Conservation (phyloP, 495 filamentous ascomycete species). For the Tuber umbilicatum region DNA sequence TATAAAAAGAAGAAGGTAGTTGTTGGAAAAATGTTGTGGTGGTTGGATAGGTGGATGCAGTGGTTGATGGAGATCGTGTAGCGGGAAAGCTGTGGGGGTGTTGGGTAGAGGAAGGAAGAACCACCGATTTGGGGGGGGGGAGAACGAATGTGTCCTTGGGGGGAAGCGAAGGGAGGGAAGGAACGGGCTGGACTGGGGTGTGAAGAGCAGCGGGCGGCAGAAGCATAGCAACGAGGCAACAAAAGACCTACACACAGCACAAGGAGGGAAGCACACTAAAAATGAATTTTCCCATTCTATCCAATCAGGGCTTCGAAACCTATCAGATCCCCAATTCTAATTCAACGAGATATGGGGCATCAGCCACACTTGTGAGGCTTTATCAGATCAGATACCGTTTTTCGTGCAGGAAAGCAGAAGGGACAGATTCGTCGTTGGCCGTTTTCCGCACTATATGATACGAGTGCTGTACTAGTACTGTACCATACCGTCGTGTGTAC, state of each 20-base stretch:
- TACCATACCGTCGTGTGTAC: neutral
- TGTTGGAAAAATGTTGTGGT: conserved; percentile 26
- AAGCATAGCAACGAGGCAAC: conserved; percentile 24
- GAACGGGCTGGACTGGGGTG: conserved; percentile 9
- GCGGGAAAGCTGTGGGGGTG: conserved; percentile 39
- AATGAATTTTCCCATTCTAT: neutral
- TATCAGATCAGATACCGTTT: conserved; percentile 30
- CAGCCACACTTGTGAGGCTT: conserved; percentile 21
- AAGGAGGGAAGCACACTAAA: neutral
- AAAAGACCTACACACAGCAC: conserved; percentile 2
- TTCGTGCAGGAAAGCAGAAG: conserved; percentile 2
- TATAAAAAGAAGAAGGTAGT: conserved; percentile 27
- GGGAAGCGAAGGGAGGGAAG: conserved; percentile 28
- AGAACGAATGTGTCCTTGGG: conserved; percentile 12
- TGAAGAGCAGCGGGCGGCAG: conserved; percentile 26
- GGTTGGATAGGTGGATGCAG: conserved; percentile 32
- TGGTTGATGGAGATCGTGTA: conserved; percentile 37
- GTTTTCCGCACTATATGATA: neutral
- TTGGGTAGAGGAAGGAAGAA: conserved; percentile 35
- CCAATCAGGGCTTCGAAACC: neutral
- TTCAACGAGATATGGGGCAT: neutral
- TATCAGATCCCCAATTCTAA: conserved; percentile 20
- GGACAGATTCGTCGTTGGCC: neutral
- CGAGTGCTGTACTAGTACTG: neutral
- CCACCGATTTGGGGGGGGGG: conserved; percentile 31